Conservation (phyloP, 2,329 filamentous ascomycete species). For the Byssoonygena ceratinophila region DNA sequence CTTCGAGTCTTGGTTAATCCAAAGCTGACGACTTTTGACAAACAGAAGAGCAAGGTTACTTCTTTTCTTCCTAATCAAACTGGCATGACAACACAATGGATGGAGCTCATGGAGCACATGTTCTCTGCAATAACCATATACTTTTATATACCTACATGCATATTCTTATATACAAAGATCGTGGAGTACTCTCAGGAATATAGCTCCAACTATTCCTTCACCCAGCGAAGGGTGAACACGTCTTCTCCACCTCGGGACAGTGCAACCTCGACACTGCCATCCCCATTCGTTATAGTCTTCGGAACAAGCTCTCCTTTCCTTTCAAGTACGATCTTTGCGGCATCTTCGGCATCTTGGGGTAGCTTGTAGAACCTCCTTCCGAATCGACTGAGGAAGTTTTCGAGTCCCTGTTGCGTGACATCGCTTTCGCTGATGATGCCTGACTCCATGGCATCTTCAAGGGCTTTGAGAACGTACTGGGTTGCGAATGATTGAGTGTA, state of each 20-base stretch:
- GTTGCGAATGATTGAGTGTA: constrained; percentile 53
- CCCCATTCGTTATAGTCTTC: constrained; percentile 41
- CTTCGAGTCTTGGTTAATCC: no score
- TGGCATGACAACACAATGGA: no score
- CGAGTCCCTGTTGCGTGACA: constrained; percentile 45
- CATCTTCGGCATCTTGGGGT: constrained; percentile 28
- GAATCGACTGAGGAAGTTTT: constrained; percentile 48
- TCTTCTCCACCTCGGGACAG: constrained; percentile 13
- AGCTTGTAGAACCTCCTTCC: constrained; percentile 51
- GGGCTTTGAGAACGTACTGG: constrained; percentile 48
- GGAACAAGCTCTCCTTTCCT: constrained; percentile 41
- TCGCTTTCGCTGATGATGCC: constrained; percentile 45
- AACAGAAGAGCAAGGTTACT: no score
- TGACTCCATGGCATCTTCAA: constrained; percentile 46
- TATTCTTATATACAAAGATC: not conserved
- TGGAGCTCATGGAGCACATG: not conserved
- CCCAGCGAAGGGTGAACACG: constrained; percentile 14
- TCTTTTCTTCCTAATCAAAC: no score
- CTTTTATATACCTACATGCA: not conserved
- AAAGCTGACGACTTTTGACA: no score
- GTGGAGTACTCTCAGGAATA: not conserved
- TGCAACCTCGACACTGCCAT: constrained; percentile 43
- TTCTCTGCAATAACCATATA: not conserved
- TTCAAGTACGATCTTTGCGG: constrained; percentile 42
- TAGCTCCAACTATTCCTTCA: not conserved